Conservation (phyloP, 139 green algal species). For the Volvox africanus region DNA sequence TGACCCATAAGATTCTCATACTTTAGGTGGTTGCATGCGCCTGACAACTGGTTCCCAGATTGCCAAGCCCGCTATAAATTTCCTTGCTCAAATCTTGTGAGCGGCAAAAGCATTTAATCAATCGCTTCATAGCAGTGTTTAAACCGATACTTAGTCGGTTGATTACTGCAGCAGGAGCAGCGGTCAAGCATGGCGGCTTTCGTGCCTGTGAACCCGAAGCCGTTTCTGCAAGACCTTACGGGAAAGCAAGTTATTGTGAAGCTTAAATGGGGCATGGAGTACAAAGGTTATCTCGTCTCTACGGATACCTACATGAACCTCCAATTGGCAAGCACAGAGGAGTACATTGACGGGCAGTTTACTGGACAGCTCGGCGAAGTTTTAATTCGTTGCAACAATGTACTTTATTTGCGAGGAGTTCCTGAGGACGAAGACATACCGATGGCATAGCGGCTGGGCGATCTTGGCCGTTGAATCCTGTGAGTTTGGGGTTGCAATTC, state of each 20-base stretch:
- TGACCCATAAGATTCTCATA: background rate
- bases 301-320: slow-evolving; percentile 97
- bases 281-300: slow-evolving; percentile 97
- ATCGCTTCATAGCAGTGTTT: background rate
- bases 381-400: slow-evolving; percentile 93
- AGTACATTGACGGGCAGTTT: slow-evolving; percentile 96
- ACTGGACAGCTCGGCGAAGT: slow-evolving; percentile 95
- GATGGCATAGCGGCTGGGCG: background rate
- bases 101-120: background rate
- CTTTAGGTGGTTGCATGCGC: background rate
- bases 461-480: background rate
- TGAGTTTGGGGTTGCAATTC: no score
- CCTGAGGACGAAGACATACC: slow-evolving; percentile 60
- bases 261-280: slow-evolving; percentile 99
- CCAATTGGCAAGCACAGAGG: slow-evolving; percentile 94
- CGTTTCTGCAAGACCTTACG: slow-evolving; percentile 96
- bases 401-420: slow-evolving; percentile 72
- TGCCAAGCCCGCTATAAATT: background rate
- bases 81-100: background rate
- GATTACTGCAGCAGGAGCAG: background rate
- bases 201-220: slow-evolving; percentile 97
- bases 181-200: slow-evolving; percentile 46
- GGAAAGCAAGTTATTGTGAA: slow-evolving; percentile 97
- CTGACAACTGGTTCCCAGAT: background rate
- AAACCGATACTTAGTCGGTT: background rate